Percentiles rank a stretch among this genome's conserved stretches.
These are phyloP conservation scores for Xylaria digitata DNA, from an alignment of 2,329 filamentous ascomycete genomes.

Conservation along the genomic window DNA sequence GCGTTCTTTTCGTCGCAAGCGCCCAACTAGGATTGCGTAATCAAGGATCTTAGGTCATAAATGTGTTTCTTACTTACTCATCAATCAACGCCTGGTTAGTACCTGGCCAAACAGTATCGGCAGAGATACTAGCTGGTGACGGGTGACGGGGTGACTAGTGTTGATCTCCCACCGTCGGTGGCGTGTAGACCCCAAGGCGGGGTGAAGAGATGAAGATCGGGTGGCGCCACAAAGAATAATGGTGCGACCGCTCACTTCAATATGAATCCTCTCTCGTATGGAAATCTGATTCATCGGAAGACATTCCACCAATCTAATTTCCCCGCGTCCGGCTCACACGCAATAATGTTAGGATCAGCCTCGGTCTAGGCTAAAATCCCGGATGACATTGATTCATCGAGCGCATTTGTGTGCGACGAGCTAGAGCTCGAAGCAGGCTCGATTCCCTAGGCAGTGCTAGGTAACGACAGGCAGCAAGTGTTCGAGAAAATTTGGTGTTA, in stretches of 20 bases:
- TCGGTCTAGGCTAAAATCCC: constrained; percentile 30
- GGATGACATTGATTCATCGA: constrained; percentile 17
- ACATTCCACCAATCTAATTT: constrained; percentile 31
- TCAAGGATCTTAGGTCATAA: not conserved
- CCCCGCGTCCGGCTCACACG: not conserved
- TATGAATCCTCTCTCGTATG: constrained; percentile 15
- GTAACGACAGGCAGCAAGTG: constrained; percentile 16
- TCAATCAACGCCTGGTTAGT: not conserved
- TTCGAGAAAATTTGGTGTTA: constrained; percentile 23
- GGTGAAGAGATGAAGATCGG: constrained; percentile 8
- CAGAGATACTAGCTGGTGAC: not conserved
- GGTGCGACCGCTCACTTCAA: constrained; percentile 5
- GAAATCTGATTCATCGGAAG: constrained; percentile 12
- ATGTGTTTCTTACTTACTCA: not conserved
- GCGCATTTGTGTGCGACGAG: constrained; percentile 10
- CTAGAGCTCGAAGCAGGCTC: constrained; percentile 12
- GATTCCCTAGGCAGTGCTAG: constrained; percentile 4
- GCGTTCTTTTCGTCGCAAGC: constrained; percentile 8
- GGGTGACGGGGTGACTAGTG: not conserved
- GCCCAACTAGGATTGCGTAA: constrained; percentile 4
- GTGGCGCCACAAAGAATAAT: constrained; percentile 17
- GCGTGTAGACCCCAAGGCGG: not conserved
- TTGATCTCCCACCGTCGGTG: constrained; percentile 1
- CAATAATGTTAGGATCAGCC: constrained; percentile 15
- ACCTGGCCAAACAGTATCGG: not conserved